A percentile compares a stretch with the other conserved stretches of the same genome.
Conservation (phyloP, 2,329 filamentous ascomycete species). For the Aspergillus pseudonomiae region DNA sequence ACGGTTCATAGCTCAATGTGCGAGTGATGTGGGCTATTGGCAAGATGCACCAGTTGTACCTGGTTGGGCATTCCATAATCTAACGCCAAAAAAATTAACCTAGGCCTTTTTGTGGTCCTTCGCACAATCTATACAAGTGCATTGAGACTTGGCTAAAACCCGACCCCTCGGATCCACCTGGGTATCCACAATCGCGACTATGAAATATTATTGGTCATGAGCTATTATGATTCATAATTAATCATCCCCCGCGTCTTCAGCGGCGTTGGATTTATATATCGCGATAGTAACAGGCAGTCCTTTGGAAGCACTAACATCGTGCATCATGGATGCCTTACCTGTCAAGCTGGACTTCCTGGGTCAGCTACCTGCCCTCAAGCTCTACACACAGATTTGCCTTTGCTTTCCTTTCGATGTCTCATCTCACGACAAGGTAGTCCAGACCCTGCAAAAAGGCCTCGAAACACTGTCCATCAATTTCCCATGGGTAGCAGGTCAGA, state of each 20-base stretch:
- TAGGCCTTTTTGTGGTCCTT: too few relatives aligned
- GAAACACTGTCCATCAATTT: slow-evolving; percentile 44
- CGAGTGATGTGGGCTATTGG: background rate
- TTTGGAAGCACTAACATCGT: background rate
- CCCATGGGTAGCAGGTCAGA: slow-evolving; percentile 53
- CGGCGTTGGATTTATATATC: background rate
- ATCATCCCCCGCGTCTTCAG: background rate
- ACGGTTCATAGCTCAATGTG: background rate
- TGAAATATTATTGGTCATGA: background rate
- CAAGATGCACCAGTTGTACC: background rate
- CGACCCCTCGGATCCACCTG: background rate
- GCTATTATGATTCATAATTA: background rate
- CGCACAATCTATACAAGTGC: too few relatives aligned
- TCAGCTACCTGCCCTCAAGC: slow-evolving; percentile 44
- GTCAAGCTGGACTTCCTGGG: slow-evolving; percentile 46
- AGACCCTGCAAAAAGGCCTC: slow-evolving; percentile 42
- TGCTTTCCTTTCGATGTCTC: slow-evolving; percentile 39
- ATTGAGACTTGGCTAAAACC: too few relatives aligned
- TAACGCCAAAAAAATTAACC: background rate
- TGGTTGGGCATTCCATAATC: background rate
- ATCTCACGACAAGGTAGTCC: slow-evolving; percentile 29
- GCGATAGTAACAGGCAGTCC: background rate
- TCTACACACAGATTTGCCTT: slow-evolving; percentile 54
- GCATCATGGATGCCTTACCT: background rate
- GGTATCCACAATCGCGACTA: background rate